phyloP scores from a whole-genome alignment of 2,329 filamentous ascomycete genomes.

The Xylariaceae sp. region DNA sequence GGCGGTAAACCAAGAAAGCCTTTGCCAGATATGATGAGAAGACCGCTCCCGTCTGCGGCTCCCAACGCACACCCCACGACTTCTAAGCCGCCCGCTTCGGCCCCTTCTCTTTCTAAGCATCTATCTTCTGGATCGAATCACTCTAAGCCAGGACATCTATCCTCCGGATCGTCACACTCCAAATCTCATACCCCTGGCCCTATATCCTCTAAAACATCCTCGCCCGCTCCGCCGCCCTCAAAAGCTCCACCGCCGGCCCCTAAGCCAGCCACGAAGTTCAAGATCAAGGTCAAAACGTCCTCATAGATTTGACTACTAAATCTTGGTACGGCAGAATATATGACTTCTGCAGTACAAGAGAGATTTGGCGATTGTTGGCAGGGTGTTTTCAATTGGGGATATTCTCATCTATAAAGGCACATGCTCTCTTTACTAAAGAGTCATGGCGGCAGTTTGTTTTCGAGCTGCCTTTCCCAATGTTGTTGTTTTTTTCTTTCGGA shows the following conservation, averaged over 20 bases:
- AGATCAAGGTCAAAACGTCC: conserved; percentile 30
- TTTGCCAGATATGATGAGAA: conserved; percentile 29
- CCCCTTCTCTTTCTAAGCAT: background rate
- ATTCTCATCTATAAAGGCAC: conserved; percentile 5
- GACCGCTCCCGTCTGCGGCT: conserved; percentile 26
- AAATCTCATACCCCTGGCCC: too few species aligned
- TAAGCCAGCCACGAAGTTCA: conserved; percentile 23
- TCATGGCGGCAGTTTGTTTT: background rate
- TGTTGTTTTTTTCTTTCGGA: background rate
- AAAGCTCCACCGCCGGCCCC: conserved; percentile 11
- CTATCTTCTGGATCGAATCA: background rate
- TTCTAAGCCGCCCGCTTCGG: background rate
- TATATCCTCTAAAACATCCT: background rate
- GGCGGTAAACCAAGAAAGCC: conserved; percentile 28
- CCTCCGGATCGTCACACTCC: too few species aligned
- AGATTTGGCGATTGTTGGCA: background rate
- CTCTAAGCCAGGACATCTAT: too few species aligned
- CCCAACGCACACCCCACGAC: conserved; percentile 15
- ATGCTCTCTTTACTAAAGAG: background rate
- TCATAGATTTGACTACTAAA: conserved; percentile 7
- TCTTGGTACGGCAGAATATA: background rate
- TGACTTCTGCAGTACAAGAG: background rate
- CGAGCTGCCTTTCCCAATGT: background rate
- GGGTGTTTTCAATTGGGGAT: background rate
- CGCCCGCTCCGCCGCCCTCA: background rate